Percentiles rank a stretch among this genome's conserved stretches.
These are phyloP conservation scores for Apiospora sp. DNA, from an alignment of 2,329 filamentous ascomycete species.

Conservation along the genomic window DNA sequence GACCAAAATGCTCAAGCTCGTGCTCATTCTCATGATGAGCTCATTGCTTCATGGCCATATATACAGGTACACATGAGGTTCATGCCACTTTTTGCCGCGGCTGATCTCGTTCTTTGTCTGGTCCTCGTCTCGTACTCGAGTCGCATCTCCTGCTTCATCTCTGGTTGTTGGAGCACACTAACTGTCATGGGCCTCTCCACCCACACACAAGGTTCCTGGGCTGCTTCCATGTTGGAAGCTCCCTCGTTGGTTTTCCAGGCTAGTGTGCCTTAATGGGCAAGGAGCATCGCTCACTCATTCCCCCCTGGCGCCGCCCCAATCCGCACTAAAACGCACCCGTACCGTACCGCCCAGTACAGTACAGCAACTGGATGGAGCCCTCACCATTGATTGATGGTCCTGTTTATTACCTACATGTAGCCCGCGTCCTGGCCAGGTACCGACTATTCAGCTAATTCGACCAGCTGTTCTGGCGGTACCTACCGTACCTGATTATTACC, in stretches of 20 bases:
- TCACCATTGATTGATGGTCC: conserved; percentile 22
- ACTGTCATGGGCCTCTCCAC: conserved; percentile 10
- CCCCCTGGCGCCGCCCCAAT: conserved; percentile 20
- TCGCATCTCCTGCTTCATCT: conserved; percentile 20
- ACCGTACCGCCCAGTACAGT: conserved; percentile 5
- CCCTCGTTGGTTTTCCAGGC: conserved; percentile 6
- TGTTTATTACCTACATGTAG: conserved; percentile 20
- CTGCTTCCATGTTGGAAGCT: conserved; percentile 14
- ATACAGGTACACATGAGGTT: background rate
- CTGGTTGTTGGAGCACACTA: conserved; percentile 19
- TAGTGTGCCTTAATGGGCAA: conserved; percentile 21
- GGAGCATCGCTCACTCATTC: conserved; percentile 11
- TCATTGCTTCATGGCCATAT: background rate
- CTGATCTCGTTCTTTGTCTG: conserved; percentile 18
- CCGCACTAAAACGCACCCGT: conserved; percentile 15
- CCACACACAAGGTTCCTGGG: conserved; percentile 20
- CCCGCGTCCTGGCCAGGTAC: background rate
- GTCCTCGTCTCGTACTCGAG: conserved; percentile 12
- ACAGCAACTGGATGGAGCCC: conserved; percentile 15
- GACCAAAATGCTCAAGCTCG: background rate
- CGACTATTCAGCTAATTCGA: background rate
- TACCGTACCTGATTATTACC: conserved; percentile 4
- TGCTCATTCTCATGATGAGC: no score
- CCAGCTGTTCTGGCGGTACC: conserved; percentile 4
- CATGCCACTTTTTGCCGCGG: background rate